phyloP scores from a whole-genome alignment of 495 filamentous ascomycete genomes.

The Trichocladium antarcticum region DNA sequence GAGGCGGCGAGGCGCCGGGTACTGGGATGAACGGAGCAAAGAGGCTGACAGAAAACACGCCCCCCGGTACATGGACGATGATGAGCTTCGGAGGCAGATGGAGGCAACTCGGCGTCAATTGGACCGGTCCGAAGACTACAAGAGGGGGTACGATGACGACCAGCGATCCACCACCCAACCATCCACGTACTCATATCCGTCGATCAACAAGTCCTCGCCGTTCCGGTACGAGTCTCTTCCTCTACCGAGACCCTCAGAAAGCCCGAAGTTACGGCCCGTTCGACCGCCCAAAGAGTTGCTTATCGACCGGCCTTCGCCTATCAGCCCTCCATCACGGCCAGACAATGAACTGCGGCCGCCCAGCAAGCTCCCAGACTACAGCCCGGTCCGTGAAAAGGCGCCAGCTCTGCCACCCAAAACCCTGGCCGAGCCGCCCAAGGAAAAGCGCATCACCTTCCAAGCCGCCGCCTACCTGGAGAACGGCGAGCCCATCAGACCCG shows the following conservation, averaged over 20 bases:
- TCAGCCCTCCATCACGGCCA: neutral
- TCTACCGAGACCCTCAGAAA: constrained; percentile 6
- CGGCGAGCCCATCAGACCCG: constrained; percentile 68
- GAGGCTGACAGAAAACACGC: constrained; percentile 5
- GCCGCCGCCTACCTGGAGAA: constrained; percentile 82
- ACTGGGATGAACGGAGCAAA: constrained; percentile 52
- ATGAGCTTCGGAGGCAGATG: constrained; percentile 40
- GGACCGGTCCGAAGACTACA: constrained; percentile 23
- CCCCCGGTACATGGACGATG: constrained; percentile 27
- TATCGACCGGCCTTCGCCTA: neutral
- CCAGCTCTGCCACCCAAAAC: constrained; percentile 32
- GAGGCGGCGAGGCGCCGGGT: constrained; percentile 46
- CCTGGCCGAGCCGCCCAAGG: constrained; percentile 18
- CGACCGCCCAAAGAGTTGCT: constrained; percentile 37
- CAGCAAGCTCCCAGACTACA: neutral
- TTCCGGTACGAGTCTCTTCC: constrained; percentile 30
- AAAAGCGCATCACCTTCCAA: constrained; percentile 53
- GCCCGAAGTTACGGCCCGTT: constrained; percentile 24
- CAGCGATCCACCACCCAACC: neutral
- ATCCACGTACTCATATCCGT: constrained; percentile 38
- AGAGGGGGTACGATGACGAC: constrained; percentile 1
- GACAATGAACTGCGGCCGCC: constrained; percentile 19
- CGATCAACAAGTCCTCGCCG: constrained; percentile 35
- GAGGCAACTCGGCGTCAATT: constrained; percentile 34
- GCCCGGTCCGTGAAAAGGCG: constrained; percentile 6